Evolutionary conservation across 2,329 filamentous ascomycete genomes (phyloP).

Genomic region (Cercospora sp.): DNA sequence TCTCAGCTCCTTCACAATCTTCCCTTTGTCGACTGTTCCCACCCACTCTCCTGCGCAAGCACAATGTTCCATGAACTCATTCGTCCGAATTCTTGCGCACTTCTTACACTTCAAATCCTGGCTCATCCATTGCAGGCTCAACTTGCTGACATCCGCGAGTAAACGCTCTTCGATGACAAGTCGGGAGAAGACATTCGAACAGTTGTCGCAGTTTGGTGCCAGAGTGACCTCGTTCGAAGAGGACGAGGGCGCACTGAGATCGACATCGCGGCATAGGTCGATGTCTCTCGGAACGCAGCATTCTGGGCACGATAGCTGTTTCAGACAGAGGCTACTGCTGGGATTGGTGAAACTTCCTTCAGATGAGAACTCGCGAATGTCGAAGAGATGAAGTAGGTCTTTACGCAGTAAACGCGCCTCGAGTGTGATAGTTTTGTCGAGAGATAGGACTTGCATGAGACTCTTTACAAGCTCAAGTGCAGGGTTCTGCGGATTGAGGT

Average conservation of each 20-base stretch:
- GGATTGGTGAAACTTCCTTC: slow-evolving; percentile 90
- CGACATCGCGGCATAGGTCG: slow-evolving; percentile 87
- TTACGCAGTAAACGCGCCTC: slow-evolving; percentile 87
- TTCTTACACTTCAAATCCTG: slow-evolving; percentile 89
- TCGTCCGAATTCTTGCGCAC: slow-evolving; percentile 66
- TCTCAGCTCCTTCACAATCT: slow-evolving; percentile 63
- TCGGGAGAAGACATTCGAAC: slow-evolving; percentile 73
- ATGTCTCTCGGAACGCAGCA: slow-evolving; percentile 88
- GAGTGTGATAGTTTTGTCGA: slow-evolving; percentile 87
- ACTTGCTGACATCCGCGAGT: slow-evolving; percentile 71
- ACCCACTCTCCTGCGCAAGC: slow-evolving; percentile 86
- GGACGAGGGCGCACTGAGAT: slow-evolving; percentile 56
- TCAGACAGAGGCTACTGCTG: slow-evolving; percentile 69
- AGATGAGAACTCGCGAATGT: slow-evolving; percentile 88
- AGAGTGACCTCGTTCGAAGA: slow-evolving; percentile 24
- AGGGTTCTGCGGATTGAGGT: slow-evolving; percentile 66
- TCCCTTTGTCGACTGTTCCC: slow-evolving; percentile 66
- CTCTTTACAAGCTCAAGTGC: slow-evolving; percentile 88
- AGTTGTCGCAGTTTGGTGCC: slow-evolving; percentile 59
- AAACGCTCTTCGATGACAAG: slow-evolving; percentile 81
- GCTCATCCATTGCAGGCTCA: slow-evolving; percentile 77
- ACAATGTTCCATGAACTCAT: slow-evolving; percentile 97
- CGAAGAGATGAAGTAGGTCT: slow-evolving; percentile 85
- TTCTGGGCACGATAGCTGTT: slow-evolving; percentile 80
- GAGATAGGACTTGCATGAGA: slow-evolving; percentile 85